Evolutionary conservation across 306 rosid genomes (phyloP), one percentile per base, ranked within the genome.

Genomic region (Gleditsia sinensis): DNA sequence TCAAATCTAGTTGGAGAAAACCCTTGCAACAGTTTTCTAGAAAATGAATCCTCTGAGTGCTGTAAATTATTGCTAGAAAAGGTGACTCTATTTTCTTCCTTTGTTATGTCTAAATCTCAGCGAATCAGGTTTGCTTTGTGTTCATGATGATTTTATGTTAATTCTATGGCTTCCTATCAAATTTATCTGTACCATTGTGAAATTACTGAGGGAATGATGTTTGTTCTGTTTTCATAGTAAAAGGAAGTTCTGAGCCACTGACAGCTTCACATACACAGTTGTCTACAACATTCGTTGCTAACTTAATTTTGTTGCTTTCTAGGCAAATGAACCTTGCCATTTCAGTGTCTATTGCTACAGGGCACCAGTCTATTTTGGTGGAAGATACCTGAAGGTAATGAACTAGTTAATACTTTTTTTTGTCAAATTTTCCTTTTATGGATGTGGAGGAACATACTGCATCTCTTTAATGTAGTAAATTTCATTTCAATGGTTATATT

Each of bases 331-430:
- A 50, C 89, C 91, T 9, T 88, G 86, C 33, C 85, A 40, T 27
- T 80, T 84, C 78, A 83, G 75, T 30, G 60, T 83, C 55, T 48
- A 39, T 33, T 84, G 82, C 78, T 45, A 43, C 67, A 54, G 87
- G 67, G 72, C 84, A 7, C 90, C 88, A 39, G 67, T 89, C 69
- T 94, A 77, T 83, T 70, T 94, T 81, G 91, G 90, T 81, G 98
- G 98, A 80, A 84, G 98, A 86, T 94, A 91, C 83, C 82, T 89
- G 55, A 91, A 89, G 93, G 98, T 91, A 75, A 63, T 40, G 71
- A 12, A 33, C 14, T 63, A 63, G 53, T 74, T 67, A 27, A 25
- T 58, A 4, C 7, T 9, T 9, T 28, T 13, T 19, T 32, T 8
- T 33, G n/a, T n/a, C n/a, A 19, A 4, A 49, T 14, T 66, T 10